Base-by-base conservation (phyloP, 1,284 basidiomycete species). In the Rhodotorula mucilaginosa region DNA sequence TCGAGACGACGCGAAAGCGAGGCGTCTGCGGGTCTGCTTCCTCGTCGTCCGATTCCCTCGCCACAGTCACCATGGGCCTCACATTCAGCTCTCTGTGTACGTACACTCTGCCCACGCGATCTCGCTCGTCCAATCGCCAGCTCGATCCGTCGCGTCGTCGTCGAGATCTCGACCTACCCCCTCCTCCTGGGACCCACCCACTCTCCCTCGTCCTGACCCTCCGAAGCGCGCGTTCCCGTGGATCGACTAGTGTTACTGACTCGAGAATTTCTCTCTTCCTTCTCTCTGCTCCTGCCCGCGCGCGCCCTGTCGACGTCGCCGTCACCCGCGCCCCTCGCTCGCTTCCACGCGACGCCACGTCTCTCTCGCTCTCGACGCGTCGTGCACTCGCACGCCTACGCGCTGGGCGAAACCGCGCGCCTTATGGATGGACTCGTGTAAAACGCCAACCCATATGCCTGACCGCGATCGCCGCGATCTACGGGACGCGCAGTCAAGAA, bases 41-140 rank as follows among this genome's bases (percentile, higher is more conserved):
- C 39, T 44, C 2, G 10, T 44, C 39, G 39, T 44, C 39, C 39
- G 21, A 46, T 44, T 6, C 44, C 34, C 12, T 19, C 7, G 13
- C 18, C 26, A 10, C 13, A 29, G 0, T 21, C 46, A 72, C 31
- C 57, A 79, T 79, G 78, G 78, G 78, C 56, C 67, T 78, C 49
- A 74, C 74, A 18, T 64, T 79, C 64, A 74, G 70, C 19, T 72
- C 72, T 67, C 66, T 78, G 58, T 60, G 73, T 73, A 39, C 46
- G 72, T 44, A 34, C 39, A 10, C 8, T 44, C 39, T 44, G 39
- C 12, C 39, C 39, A 44, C 8, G 39, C 39, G 12, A 44, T 44
- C 39, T 44, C 39, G 10, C 39, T 44, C 10, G 39, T 44, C 39
- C 39, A 13, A 44, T 13, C 8, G 39, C 39, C 39, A 44, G 39